Evolutionary conservation across 2,329 filamentous ascomycete species (phyloP).

Genomic region (Diaporthe capsici): DNA sequence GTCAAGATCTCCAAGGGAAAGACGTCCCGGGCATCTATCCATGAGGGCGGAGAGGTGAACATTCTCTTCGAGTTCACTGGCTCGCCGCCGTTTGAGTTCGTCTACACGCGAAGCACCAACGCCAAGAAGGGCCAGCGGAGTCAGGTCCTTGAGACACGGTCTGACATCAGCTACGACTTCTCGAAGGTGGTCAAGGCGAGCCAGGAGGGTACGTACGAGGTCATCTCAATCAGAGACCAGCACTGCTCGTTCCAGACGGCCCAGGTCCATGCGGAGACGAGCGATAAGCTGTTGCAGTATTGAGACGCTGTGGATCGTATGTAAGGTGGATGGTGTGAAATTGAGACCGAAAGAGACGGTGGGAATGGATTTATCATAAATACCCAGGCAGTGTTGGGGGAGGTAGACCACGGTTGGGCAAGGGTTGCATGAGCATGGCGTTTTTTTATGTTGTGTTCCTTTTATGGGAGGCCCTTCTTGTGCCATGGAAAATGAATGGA

Average conservation of each 20-base stretch:
- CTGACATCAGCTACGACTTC: constrained; percentile 86
- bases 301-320: constrained; percentile 34
- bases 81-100: constrained; percentile 97
- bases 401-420: constrained; percentile 20
- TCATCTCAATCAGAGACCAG: constrained; percentile 94
- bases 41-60: constrained; percentile 94
- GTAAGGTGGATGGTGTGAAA: neutral
- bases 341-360: neutral
- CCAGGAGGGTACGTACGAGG: constrained; percentile 97
- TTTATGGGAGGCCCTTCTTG: constrained; percentile 31
- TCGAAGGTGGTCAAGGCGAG: constrained; percentile 86
- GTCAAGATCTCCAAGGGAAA: constrained; percentile 90
- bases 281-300: constrained; percentile 54
- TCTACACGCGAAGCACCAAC: constrained; percentile 93
- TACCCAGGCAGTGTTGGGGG: constrained; percentile 39
- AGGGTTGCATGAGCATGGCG: constrained; percentile 51
- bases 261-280: constrained; percentile 65
- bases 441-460: constrained; percentile 42
- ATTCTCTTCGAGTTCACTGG: constrained; percentile 97
- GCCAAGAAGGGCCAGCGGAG: constrained; percentile 84
- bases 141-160: constrained; percentile 89
- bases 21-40: constrained; percentile 88
- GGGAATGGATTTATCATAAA: constrained; percentile 39
- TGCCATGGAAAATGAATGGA: constrained; percentile 30
- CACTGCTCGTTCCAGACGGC: constrained; percentile 90